Base-by-base conservation (phyloP, 495 filamentous ascomycete genomes). In the Podospora fimiseda region DNA sequence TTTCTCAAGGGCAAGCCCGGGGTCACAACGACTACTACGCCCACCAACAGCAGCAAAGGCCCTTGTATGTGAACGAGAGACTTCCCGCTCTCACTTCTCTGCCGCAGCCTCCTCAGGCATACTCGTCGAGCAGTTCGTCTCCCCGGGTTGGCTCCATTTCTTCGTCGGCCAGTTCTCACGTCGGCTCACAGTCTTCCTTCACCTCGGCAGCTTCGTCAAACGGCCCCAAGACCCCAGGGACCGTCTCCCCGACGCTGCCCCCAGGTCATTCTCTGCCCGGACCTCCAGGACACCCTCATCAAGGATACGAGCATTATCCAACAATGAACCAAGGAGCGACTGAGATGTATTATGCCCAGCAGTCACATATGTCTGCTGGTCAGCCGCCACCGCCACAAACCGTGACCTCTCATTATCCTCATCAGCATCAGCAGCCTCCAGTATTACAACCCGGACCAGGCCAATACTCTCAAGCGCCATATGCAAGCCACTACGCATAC, bases 1-100 rank as follows among this genome's bases (percentile, higher is more conserved):
- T 92, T 64, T 86, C 89, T 68, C 87, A 90, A 79, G 82, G 89
- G 80, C 87, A 89, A 71, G 83, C 85, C 82, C 87, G 90, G 85
- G 89, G 86, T 78, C 80, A 83, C 74, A 24, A 20, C 44, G 79
- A 80, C 70, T 88, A 95, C 74, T 79, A 81, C 62, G 62, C 83
- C 69, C 90, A 82, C 74, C 88, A 87, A 74, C 85, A 85, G 74
- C 76, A 77, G 69, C 80, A 85, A 72, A 78, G 86, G 62, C 78
- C 85, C 58, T 69, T 83, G 74, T 78, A 76, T 71, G 66, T 69
- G 63, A 86, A 78, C 75, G 86, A 94, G 66, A 88, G 86, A 74
- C 76, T 88, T 60, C 87, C 89, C 57, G 81, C 86, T 54, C 73
- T 93, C 58, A 82, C 86, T 63, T 33, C 27, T 11, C 71, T 89